Evolutionary conservation across 2,329 filamentous ascomycete genomes (phyloP).

Genomic region (Diaporthe citri): DNA sequence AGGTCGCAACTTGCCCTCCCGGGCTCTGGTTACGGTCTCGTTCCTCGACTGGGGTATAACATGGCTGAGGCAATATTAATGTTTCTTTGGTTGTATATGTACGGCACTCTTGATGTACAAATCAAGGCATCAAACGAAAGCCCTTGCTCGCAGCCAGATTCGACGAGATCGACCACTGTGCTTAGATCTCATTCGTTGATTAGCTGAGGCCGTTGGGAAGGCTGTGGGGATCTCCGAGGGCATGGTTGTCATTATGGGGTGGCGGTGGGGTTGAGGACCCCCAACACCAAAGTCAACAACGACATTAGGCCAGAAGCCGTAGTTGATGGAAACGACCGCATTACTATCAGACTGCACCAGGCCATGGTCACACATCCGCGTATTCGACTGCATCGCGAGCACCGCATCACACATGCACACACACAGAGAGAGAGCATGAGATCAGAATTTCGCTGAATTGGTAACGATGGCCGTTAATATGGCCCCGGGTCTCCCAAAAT

Average conservation of each 20-base stretch:
- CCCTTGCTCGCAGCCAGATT: slow-evolving; percentile 41
- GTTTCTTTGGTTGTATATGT: not conserved
- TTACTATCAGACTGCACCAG: not conserved
- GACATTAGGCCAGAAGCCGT: not conserved
- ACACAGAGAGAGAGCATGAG: not conserved
- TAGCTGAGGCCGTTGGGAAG: slow-evolving; percentile 39
- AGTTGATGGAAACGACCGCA: not conserved
- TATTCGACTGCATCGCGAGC: not conserved
- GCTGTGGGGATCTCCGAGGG: slow-evolving; percentile 39
- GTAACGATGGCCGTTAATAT: slow-evolving; percentile 6
- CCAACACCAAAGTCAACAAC: slow-evolving; percentile 37
- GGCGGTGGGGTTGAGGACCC: slow-evolving; percentile 42
- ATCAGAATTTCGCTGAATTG: slow-evolving; percentile 16
- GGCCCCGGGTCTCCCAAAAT: not conserved
- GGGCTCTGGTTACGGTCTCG: not conserved
- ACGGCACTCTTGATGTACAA: not conserved
- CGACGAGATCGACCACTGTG: slow-evolving; percentile 39
- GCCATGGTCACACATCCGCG: too few relatives aligned
- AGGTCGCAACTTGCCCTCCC: not conserved
- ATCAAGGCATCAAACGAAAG: slow-evolving; percentile 19
- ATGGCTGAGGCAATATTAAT: not conserved
- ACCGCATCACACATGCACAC: not conserved
- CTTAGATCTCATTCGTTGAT: slow-evolving; percentile 39
- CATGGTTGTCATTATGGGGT: slow-evolving; percentile 39
- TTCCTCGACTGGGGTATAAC: not conserved